Conservation (phyloP, 345 rosid species). For the Corchorus capsularis region DNA sequence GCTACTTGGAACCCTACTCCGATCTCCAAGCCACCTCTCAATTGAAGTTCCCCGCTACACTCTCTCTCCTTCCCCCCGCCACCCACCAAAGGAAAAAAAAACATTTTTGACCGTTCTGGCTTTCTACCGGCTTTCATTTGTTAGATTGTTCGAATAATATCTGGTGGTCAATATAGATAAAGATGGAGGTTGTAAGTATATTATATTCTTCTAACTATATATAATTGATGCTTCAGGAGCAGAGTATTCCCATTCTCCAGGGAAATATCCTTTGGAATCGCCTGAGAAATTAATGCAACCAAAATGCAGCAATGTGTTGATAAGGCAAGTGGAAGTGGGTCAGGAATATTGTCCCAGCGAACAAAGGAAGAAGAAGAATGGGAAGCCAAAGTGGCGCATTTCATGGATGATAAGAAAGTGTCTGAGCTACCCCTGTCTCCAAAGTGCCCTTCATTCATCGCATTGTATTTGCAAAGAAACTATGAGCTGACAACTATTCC, state of each 20-base stretch:
- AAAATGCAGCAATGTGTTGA: not conserved
- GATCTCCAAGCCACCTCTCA: too few species aligned
- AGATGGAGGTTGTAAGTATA: not conserved
- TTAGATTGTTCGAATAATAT: not conserved
- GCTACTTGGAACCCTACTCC: too few species aligned
- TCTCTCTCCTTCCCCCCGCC: too few species aligned
- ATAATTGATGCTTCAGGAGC: not conserved
- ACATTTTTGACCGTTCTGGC: not conserved
- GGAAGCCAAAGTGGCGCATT: not conserved
- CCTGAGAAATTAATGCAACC: not conserved
- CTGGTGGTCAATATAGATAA: not conserved
- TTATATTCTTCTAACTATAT: not conserved
- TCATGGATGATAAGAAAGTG: constrained; percentile 11
- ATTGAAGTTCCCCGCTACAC: too few species aligned
- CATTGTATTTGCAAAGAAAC: constrained; percentile 24
- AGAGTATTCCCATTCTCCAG: too few species aligned
- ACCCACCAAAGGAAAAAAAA: not conserved
- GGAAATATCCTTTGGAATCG: not conserved
- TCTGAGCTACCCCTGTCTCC: constrained; percentile 21
- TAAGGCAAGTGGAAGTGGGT: not conserved
- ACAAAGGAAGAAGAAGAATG: not conserved
- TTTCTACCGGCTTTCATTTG: not conserved
- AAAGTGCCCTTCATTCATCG: not conserved
- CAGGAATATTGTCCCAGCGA: not conserved
- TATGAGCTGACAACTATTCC: constrained; percentile 25